phyloP scores from a whole-genome alignment of 192 early-diverging fungal genomes.

The Linnemannia elongata region DNA sequence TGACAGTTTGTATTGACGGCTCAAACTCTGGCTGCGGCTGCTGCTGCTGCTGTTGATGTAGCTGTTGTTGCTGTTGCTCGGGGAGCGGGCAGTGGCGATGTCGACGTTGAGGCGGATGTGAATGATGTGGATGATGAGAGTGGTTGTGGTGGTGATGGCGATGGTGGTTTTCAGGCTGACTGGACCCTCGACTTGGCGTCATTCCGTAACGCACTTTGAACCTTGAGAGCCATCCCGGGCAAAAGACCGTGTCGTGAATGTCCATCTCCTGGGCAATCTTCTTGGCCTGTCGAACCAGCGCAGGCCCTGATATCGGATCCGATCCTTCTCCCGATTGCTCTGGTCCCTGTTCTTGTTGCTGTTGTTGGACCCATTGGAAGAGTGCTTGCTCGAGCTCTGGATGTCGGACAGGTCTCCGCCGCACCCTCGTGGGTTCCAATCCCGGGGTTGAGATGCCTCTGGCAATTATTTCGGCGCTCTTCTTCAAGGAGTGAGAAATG shows the following conservation, averaged over 20 bases:
- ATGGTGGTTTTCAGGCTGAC: neutral
- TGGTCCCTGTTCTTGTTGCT: neutral
- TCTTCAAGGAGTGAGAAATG: conserved; percentile 45
- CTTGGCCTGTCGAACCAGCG: conserved; percentile 29
- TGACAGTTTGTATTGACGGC: neutral
- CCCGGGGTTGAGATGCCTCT: conserved; percentile 15
- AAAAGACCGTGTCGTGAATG: conserved; percentile 39
- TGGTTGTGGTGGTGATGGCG: neutral
- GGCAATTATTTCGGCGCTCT: conserved; percentile 30
- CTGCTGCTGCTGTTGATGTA: neutral
- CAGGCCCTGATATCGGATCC: conserved; percentile 30
- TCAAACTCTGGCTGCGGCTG: neutral
- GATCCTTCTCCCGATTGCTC: neutral
- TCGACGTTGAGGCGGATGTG: neutral
- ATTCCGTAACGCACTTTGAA: conserved; percentile 43
- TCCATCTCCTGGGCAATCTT: conserved; percentile 46
- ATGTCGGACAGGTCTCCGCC: conserved; percentile 46
- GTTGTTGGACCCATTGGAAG: conserved; percentile 34
- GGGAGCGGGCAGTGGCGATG: neutral
- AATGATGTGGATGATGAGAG: neutral
- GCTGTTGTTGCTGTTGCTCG: neutral
- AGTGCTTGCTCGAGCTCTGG: conserved; percentile 39
- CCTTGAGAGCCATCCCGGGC: conserved; percentile 46
- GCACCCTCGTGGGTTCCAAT: conserved; percentile 31
- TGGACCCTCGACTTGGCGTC: neutral